These are phyloP conservation scores for Massarina eburnea DNA, from an alignment of 2,329 filamentous ascomycete species.

Conservation along the genomic window DNA sequence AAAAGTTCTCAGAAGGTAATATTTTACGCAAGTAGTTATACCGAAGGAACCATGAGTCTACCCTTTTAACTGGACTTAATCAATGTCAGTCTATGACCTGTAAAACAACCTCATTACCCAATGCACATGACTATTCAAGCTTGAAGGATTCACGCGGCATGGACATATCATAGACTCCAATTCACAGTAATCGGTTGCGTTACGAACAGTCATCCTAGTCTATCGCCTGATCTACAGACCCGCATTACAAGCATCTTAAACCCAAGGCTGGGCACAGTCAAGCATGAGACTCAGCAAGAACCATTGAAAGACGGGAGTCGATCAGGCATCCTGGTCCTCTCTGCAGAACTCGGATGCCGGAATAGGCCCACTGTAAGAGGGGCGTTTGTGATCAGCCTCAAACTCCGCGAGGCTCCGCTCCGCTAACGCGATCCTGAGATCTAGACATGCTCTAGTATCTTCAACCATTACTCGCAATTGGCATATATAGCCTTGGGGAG, in stretches of 20 bases:
- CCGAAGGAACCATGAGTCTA: too few species aligned
- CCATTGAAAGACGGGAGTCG: neutral
- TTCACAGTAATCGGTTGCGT: neutral
- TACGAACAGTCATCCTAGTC: neutral
- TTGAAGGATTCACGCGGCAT: neutral
- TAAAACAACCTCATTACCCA: too few species aligned
- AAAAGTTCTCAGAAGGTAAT: too few species aligned
- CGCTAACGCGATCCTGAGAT: neutral
- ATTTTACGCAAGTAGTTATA: too few species aligned
- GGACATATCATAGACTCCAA: neutral
- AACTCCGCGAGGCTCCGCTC: constrained; percentile 7
- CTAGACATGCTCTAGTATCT: neutral
- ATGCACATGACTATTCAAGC: too few species aligned
- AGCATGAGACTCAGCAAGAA: neutral
- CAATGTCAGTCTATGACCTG: too few species aligned
- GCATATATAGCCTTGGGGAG: constrained; percentile 11
- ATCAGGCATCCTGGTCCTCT: neutral
- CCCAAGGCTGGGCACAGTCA: neutral
- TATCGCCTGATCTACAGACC: neutral
- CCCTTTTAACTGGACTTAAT: too few species aligned
- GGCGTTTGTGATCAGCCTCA: constrained; percentile 12
- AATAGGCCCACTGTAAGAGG: neutral
- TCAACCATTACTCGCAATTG: neutral
- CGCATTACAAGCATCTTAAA: neutral
- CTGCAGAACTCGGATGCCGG: neutral